Percentiles rank a stretch among this genome's conserved stretches.
Conservation (phyloP, 2,329 filamentous ascomycete species). For the Talaromyces sp. region DNA sequence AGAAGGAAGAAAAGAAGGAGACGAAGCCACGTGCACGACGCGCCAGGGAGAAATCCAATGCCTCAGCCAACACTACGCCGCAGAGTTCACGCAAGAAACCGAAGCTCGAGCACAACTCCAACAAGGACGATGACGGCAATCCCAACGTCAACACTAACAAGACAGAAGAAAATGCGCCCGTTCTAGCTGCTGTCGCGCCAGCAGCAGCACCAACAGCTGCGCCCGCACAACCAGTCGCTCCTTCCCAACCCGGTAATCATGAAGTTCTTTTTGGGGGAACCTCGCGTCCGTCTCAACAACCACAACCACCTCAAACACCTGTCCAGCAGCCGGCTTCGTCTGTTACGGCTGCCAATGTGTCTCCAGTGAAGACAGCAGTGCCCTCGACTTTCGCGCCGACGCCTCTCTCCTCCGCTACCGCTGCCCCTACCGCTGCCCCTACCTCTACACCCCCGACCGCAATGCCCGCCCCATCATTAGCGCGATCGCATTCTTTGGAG, state of each 20-base stretch:
- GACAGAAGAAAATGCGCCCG: conserved; percentile 1
- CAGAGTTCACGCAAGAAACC: conserved; percentile 44
- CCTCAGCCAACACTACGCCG: conserved; percentile 17
- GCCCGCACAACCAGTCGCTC: conserved; percentile 2
- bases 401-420: neutral
- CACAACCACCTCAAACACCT: conserved; percentile 23
- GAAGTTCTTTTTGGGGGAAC: conserved; percentile 34
- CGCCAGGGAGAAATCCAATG: conserved; percentile 32
- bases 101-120: conserved; percentile 35
- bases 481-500: conserved; percentile 14
- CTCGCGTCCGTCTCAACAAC: conserved; percentile 18
- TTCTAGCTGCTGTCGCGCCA: conserved; percentile 15
- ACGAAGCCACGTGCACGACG: conserved; percentile 29
- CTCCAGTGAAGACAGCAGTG: neutral
- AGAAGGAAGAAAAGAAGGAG: conserved; percentile 18
- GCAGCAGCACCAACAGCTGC: conserved; percentile 14
- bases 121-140: conserved; percentile 9
- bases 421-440: neutral
- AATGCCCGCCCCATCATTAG: conserved; percentile 11
- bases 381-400: conserved; percentile 5
- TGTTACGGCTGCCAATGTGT: conserved; percentile 15
- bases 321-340: conserved; percentile 24
- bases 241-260: conserved; percentile 33
- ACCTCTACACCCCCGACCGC: neutral
- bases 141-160: conserved; percentile 4